Percentiles rank a stretch among this genome's conserved stretches.
Conservation (phyloP, 2,329 filamentous ascomycete genomes). For the Beauveria bassiana region DNA sequence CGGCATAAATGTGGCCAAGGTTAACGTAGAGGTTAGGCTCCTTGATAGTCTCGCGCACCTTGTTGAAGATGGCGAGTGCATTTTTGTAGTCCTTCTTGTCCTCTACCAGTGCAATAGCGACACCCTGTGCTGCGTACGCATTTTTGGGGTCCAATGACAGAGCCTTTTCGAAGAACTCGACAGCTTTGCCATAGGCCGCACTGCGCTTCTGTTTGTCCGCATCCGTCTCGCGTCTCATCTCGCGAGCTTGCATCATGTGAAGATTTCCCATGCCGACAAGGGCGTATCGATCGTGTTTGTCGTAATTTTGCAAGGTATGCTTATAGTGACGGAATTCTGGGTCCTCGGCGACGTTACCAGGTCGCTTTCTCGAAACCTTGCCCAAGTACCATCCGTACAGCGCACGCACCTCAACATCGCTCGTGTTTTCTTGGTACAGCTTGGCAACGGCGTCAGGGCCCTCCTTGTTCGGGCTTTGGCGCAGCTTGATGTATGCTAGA, state of each 20-base stretch:
- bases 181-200: constrained; percentile 79
- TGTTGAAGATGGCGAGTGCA: constrained; percentile 81
- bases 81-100: constrained; percentile 83
- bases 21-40: constrained; percentile 88
- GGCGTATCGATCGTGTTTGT: constrained; percentile 98
- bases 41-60: constrained; percentile 81
- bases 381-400: constrained; percentile 95
- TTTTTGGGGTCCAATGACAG: constrained; percentile 91
- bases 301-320: constrained; percentile 84
- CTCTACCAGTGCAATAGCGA: constrained; percentile 89
- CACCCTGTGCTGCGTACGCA: constrained; percentile 90
- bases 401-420: constrained; percentile 84
- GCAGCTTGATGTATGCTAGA: constrained; percentile 81
- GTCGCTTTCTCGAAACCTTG: constrained; percentile 73
- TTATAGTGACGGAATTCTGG: constrained; percentile 92
- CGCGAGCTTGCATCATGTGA: constrained; percentile 75
- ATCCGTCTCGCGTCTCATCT: constrained; percentile 89
- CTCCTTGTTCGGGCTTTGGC: constrained; percentile 72
- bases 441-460: constrained; percentile 80
- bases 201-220: constrained; percentile 85
- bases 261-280: constrained; percentile 96
- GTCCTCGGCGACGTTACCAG: constrained; percentile 76
- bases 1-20: constrained; percentile 84
- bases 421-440: constrained; percentile 74
- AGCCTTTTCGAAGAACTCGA: constrained; percentile 98